phyloP scores from a whole-genome alignment of 129 eudicot genomes.

The Ambrosia artemisiifolia region DNA sequence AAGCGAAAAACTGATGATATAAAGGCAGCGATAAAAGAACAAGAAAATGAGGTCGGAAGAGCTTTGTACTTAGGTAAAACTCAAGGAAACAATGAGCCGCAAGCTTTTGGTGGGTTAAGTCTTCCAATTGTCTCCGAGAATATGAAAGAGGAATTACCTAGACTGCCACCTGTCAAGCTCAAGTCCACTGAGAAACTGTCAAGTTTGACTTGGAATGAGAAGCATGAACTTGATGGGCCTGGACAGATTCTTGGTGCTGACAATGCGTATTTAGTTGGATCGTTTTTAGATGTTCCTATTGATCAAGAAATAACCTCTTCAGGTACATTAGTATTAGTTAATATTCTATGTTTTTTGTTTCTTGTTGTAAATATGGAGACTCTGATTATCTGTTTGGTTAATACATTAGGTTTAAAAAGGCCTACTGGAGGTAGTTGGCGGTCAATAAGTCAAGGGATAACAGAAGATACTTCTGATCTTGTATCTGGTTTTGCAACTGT shows the following conservation, averaged over 20 bases:
- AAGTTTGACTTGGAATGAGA: conserved; percentile 73
- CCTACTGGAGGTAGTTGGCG: conserved; percentile 72
- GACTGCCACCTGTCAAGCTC: conserved; percentile 77
- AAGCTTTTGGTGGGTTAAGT: conserved; percentile 38
- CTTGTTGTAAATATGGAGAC: neutral
- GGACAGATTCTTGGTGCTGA: conserved; percentile 57
- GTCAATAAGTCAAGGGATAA: conserved; percentile 82
- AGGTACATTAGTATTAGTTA: conserved; percentile 41
- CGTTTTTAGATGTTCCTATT: conserved; percentile 85
- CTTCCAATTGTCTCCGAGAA: conserved; percentile 47
- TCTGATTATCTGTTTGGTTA: conserved; percentile 13
- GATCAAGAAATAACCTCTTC: conserved; percentile 73
- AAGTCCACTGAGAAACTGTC: conserved; percentile 72
- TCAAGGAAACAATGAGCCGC: conserved; percentile 44
- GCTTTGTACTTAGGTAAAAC: conserved; percentile 56
- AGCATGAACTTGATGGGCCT: conserved; percentile 63
- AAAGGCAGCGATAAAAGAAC: conserved; percentile 68
- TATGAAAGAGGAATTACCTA: conserved; percentile 79
- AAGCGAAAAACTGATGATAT: conserved; percentile 49
- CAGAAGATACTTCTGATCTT: conserved; percentile 80
- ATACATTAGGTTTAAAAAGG: conserved; percentile 51
- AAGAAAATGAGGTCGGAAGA: conserved; percentile 80
- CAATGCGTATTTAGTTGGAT: conserved; percentile 57
- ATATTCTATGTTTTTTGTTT: neutral
- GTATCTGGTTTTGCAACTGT: conserved; percentile 93